Conservation (phyloP, 495 filamentous ascomycete species). For the Hypomontagnella monticulosa region DNA sequence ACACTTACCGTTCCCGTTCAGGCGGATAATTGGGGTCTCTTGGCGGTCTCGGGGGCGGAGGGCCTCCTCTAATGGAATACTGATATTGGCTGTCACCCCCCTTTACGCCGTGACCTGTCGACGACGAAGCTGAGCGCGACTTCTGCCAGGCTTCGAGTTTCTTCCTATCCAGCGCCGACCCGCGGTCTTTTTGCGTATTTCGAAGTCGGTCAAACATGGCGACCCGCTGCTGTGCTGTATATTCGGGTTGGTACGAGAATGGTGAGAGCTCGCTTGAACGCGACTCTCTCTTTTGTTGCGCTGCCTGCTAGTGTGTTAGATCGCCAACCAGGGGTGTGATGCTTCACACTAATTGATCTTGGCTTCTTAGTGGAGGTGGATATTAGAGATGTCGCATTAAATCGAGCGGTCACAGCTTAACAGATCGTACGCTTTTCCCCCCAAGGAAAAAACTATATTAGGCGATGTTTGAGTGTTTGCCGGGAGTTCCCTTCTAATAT, state of each 20-base stretch:
- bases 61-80: constrained; percentile 43
- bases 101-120: constrained; percentile 28
- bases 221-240: constrained; percentile 1
- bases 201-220: constrained; percentile 47
- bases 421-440: not conserved
- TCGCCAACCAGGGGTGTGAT: constrained; percentile 37
- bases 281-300: constrained; percentile 15
- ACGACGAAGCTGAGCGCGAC: constrained; percentile 34
- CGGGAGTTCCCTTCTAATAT: no score
- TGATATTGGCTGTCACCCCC: constrained; percentile 44
- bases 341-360: constrained; percentile 33
- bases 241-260: constrained; percentile 12
- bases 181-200: constrained; percentile 37
- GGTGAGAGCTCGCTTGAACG: not conserved
- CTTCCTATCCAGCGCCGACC: constrained; percentile 38
- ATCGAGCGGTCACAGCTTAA: not conserved
- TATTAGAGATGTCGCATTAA: constrained; percentile 21
- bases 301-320: constrained; percentile 33
- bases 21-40: constrained; percentile 26
- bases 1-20: constrained; percentile 24
- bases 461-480: not conserved
- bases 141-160: constrained; percentile 47
- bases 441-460: not conserved
- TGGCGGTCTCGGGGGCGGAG: constrained; percentile 30
- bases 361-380: constrained; percentile 17